Conservation (phyloP, 2,329 filamentous ascomycete species). For the Monilinia vaccinii-corymbosi region DNA sequence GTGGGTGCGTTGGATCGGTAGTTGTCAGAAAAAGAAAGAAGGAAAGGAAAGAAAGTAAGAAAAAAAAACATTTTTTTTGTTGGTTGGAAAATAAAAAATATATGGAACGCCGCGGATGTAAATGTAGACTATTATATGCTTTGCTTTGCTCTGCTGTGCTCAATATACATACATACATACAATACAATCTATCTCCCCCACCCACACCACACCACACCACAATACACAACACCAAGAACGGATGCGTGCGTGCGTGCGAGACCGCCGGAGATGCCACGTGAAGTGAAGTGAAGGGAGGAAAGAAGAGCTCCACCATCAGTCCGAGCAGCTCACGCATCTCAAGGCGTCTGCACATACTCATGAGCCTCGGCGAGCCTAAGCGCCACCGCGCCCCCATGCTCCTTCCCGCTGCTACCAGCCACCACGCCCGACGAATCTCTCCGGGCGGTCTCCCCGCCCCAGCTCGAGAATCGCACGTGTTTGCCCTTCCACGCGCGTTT, state of each 20-base stretch:
- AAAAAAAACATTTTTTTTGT: too few relatives aligned
- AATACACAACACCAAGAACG: neutral
- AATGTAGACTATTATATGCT: neutral
- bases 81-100: neutral
- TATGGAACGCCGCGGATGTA: neutral
- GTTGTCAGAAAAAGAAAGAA: too few relatives aligned
- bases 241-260: too few relatives aligned
- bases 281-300: neutral
- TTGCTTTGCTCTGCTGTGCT: neutral
- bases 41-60: too few relatives aligned
- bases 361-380: neutral
- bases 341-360: conserved; percentile 6
- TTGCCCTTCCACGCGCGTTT: conserved; percentile 3
- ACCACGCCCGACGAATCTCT: neutral
- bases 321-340: neutral
- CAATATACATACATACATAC: neutral
- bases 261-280: neutral
- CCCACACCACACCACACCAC: too few relatives aligned
- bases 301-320: too few relatives aligned
- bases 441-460: neutral
- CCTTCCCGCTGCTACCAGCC: conserved; percentile 4
- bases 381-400: neutral
- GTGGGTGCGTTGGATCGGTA: too few relatives aligned
- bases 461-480: conserved; percentile 6
- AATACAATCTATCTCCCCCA: neutral